phyloP scores from a whole-genome alignment of 805 yeast genomes.

The Starmerella ratchasimensis region DNA sequence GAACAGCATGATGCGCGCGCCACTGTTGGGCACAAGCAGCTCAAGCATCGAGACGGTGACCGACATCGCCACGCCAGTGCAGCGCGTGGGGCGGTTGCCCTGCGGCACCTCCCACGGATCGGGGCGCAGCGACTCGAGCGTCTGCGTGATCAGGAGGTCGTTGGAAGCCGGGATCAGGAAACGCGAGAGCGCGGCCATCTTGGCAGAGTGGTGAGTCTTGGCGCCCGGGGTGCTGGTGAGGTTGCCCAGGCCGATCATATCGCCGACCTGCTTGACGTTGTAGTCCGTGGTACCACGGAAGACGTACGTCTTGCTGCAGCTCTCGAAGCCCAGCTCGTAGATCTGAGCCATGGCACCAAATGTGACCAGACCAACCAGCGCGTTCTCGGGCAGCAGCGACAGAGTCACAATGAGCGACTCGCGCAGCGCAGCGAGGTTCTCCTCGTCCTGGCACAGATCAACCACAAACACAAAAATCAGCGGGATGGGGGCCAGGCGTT shows the following conservation, averaged over 20 bases:
- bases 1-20: conserved; percentile 79
- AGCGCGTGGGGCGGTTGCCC: conserved; percentile 67
- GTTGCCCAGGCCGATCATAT: conserved; percentile 40
- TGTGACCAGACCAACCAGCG: conserved; percentile 75
- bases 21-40: conserved; percentile 67
- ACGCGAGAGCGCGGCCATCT: conserved; percentile 37
- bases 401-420: conserved; percentile 66
- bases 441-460: conserved; percentile 82
- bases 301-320: conserved; percentile 60
- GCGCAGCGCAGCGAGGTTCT: conserved; percentile 69
- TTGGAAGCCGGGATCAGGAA: conserved; percentile 62
- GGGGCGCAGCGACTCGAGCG: conserved; percentile 59
- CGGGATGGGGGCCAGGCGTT: conserved; percentile 68
- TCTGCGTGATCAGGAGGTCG: conserved; percentile 68
- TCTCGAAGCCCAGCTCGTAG: conserved; percentile 62
- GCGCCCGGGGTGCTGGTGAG: neutral
- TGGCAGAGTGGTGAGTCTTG: conserved; percentile 16
- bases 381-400: conserved; percentile 74
- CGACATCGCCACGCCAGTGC: conserved; percentile 83
- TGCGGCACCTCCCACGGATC: conserved; percentile 86
- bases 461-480: conserved; percentile 78
- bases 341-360: conserved; percentile 83
- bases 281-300: conserved; percentile 87
- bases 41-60: conserved; percentile 74
- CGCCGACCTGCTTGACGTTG: conserved; percentile 39